phyloP scores from a whole-genome alignment of 192 early-diverging fungal genomes.

The Linnemannia elongata region DNA sequence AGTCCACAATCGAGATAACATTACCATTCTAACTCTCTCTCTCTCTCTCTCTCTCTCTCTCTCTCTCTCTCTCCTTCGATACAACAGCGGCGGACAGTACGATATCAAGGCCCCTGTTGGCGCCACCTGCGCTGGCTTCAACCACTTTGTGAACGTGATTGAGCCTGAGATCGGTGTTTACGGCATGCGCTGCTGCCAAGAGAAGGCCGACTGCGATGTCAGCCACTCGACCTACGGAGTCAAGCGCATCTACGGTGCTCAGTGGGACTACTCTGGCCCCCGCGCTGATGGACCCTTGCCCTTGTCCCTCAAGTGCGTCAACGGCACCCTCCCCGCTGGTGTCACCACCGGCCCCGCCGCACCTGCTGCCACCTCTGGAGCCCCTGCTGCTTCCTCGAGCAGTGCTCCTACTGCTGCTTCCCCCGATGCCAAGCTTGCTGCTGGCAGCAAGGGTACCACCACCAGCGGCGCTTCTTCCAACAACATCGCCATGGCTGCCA shows the following conservation, averaged over 20 bases:
- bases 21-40: neutral
- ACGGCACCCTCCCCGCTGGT: slow-evolving; percentile 37
- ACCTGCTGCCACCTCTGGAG: neutral
- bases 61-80: neutral
- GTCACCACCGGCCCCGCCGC: neutral
- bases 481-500: slow-evolving; percentile 29
- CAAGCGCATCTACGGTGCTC: slow-evolving; percentile 39
- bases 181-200: slow-evolving; percentile 63
- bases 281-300: slow-evolving; percentile 51
- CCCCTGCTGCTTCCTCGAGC: neutral
- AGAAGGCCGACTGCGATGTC: slow-evolving; percentile 37
- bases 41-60: neutral
- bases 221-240: slow-evolving; percentile 31
- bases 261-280: slow-evolving; percentile 39
- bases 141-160: slow-evolving; percentile 61
- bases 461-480: slow-evolving; percentile 15
- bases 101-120: slow-evolving; percentile 55
- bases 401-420: neutral
- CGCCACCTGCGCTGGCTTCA: slow-evolving; percentile 57
- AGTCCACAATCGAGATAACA: neutral
- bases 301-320: slow-evolving; percentile 41
- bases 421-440: slow-evolving; percentile 18
- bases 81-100: slow-evolving; percentile 34
- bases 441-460: neutral
- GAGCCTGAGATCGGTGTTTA: slow-evolving; percentile 58